Evolutionary conservation across 192 early-diverging fungal genomes (phyloP).

Genomic region (Coemansia asiatica): DNA sequence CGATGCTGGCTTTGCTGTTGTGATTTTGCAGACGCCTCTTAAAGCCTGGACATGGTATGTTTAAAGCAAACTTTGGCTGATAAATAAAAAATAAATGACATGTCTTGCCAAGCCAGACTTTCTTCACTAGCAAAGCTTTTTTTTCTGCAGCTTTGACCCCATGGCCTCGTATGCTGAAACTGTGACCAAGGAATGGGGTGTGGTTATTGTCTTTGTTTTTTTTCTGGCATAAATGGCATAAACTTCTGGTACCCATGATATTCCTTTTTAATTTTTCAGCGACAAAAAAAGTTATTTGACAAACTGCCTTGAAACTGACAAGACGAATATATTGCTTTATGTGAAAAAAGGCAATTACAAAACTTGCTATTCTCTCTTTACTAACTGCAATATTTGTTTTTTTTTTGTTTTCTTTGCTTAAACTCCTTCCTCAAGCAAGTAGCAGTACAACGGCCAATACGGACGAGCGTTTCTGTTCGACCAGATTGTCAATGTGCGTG

Average conservation of each 20-base stretch:
- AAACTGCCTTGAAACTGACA: too few species aligned
- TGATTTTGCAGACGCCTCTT: conserved; percentile 1
- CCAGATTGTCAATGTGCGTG: conserved; percentile 37
- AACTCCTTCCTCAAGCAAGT: conserved; percentile 4
- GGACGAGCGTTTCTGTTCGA: conserved; percentile 38
- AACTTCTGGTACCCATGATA: neutral
- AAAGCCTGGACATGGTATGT: neutral
- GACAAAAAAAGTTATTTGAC: too few species aligned
- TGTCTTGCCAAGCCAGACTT: too few species aligned
- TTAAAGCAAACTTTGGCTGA: neutral
- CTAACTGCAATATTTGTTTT: neutral
- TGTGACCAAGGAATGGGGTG: neutral
- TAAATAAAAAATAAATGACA: neutral
- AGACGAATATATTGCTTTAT: too few species aligned
- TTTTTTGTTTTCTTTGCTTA: neutral
- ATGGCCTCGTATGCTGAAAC: neutral
- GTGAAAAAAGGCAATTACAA: too few species aligned
- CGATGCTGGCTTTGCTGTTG: neutral
- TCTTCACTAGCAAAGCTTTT: neutral
- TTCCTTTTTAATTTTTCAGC: neutral
- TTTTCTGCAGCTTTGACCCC: neutral
- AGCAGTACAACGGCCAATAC: conserved; percentile 52
- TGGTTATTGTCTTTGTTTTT: neutral
- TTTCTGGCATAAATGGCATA: neutral
- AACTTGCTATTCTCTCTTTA: too few species aligned